Evolutionary conservation across 2,329 filamentous ascomycete genomes (phyloP), one percentile per base, ranked within the genome.

Genomic region (Neoascochyta sp.): DNA sequence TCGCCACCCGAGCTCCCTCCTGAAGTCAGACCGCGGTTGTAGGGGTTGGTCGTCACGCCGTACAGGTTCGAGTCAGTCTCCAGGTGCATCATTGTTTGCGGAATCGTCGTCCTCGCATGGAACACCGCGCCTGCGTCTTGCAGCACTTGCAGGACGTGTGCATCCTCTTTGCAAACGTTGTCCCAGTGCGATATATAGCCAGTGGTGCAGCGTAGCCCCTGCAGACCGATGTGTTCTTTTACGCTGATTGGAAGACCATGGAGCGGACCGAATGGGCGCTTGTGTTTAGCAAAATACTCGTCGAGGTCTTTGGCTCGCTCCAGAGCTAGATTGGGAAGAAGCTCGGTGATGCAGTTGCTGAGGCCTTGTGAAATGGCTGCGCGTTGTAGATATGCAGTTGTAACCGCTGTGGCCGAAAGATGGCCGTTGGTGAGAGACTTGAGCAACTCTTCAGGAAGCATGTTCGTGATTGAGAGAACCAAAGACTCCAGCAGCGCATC

Each of bases 1-100:
- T 79, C 75, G 24, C 75, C 75, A 22, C 76, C 75, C 5, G 70
- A 73, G 4, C 68, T 73, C 2, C 75, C 75, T 5, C 75, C 75
- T 11, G 64, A 47, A 0, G 72, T 73, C 14, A 78, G 50, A 2
- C 58, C 64, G 1, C 59, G 62, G 47, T 78, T 76, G 49, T 66
- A 67, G 0, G 75, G 74, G 42, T 78, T 78, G 7, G 69, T 63
- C 0, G 75, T 78, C 0, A 65, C 59, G 3, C 73, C 73, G 34
- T 70, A 74, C 12, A 75, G 41, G 38, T 74, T 75, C 27, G 52
- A 70, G 31, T 57, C 63, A 2, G 70, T 73, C 44, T 75, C 73
- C 7, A 74, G 50, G 40, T 74, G 70, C 71, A 76, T 75, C 44
- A 55, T 52, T 4, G 65, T 69, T 47, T 77, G 74, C 4, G 74